Percentiles rank a stretch among this genome's conserved stretches.
Evolutionary conservation across 176 grass and related monocot genomes (phyloP).

Genomic region (Rhipidocladum racemiflorum): DNA sequence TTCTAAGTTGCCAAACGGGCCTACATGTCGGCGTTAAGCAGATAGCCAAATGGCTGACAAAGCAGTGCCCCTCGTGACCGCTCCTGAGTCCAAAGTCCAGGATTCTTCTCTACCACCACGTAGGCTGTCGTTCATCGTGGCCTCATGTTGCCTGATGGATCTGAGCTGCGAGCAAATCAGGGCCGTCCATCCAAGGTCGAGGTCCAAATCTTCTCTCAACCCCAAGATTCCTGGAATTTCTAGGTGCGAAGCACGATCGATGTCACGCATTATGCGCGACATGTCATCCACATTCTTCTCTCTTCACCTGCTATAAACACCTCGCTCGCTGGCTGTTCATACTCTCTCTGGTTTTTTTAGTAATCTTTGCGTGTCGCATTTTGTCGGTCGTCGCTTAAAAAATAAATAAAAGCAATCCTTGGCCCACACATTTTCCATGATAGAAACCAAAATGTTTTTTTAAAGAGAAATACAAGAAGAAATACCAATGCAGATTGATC

Average conservation of each 20-base stretch:
- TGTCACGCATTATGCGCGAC: neutral
- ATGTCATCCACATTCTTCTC: conserved; percentile 11
- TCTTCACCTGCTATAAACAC: neutral
- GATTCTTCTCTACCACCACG: neutral
- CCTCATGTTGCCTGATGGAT: neutral
- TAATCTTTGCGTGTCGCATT: neutral
- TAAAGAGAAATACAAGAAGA: neutral
- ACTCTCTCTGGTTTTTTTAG: neutral
- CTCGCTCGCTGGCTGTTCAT: neutral
- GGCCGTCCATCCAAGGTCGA: neutral
- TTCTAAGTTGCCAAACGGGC: too few relatives aligned
- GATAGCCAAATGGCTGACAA: neutral
- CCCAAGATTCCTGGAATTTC: neutral
- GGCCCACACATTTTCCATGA: conserved; percentile 28
- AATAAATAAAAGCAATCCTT: neutral
- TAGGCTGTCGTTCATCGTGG: neutral
- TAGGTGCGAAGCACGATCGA: conserved; percentile 15
- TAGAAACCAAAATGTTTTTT: neutral
- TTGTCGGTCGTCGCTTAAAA: conserved; percentile 3
- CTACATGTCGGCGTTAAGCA: neutral
- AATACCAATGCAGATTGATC: neutral
- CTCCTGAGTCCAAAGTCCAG: too few relatives aligned
- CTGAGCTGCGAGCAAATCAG: neutral
- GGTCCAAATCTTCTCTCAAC: neutral
- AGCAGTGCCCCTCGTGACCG: neutral